phyloP scores from a whole-genome alignment of 257 asterid genomes.

The Solanum etuberosum region DNA sequence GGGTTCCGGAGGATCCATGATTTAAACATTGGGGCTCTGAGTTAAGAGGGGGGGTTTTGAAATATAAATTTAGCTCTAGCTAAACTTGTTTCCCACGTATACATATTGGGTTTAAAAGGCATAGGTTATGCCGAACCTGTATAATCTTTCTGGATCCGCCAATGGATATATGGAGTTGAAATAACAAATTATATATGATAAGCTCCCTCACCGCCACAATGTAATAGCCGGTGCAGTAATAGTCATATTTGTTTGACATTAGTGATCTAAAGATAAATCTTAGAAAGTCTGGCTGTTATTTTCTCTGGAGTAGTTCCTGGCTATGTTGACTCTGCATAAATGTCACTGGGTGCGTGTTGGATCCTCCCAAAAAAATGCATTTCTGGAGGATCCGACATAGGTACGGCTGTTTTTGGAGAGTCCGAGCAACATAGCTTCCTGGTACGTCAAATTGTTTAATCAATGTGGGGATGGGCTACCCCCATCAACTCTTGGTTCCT shows the following conservation, averaged over 20 bases:
- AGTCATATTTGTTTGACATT: neutral
- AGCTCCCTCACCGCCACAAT: neutral
- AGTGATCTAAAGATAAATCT: neutral
- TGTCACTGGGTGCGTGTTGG: neutral
- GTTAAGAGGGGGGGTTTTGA: neutral
- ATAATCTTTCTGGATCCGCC: neutral
- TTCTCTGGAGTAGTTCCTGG: neutral
- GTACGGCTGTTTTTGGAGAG: neutral
- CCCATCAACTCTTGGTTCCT: neutral
- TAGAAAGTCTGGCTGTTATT: neutral
- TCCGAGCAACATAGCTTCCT: neutral
- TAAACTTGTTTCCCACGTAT: neutral
- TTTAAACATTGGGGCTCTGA: neutral
- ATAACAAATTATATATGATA: neutral
- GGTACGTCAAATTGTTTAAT: neutral
- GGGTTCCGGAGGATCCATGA: neutral
- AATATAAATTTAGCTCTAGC: neutral
- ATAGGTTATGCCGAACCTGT: neutral
- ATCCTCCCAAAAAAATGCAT: neutral
- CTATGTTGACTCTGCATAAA: neutral
- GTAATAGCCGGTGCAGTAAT: neutral
- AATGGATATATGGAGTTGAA: neutral
- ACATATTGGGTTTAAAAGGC: neutral
- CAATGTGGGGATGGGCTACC: neutral
- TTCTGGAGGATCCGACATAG: neutral